Base-by-base conservation (phyloP, 1,284 basidiomycete species). In the Mixia osmundae region DNA sequence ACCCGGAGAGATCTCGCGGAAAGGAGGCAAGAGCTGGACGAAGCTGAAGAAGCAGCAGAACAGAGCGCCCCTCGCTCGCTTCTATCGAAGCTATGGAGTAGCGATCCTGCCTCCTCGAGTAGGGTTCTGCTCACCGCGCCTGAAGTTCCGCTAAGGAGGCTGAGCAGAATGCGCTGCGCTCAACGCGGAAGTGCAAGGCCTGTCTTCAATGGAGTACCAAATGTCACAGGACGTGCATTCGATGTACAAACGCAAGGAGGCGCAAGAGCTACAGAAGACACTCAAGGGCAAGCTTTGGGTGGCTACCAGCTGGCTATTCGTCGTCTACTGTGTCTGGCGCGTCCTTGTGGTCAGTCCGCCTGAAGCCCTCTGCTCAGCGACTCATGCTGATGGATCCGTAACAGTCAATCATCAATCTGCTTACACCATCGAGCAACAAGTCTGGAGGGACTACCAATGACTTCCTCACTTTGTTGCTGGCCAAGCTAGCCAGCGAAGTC, bases 261-360 rank as follows among this genome's bases (percentile, higher is more conserved):
- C 54, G 39, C 33, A 48, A 11, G 49, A 55, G 33, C 47, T 55
- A 36, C 46, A 49, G 3, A 34, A 47, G n/a, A 57, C 55, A 4
- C 36, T 50, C 19, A 41, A 45, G 5, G 58, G 58, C 10, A 46
- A 52, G 14, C 9, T 54, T 3, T 45, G 53, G 43, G 47, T 57
- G 15, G 37, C 50, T 3, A 31, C 51, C 6, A 54, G 53, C 2
- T 56, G 56, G 50, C 34, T 50, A 0, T 54, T 59, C 40, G 54
- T 54, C 20, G 42, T 52, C 4, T 60, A 60, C 44, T 60, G 58
- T 32, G 49, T 54, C 1, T 54, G 47, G 42, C 38, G 51, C 22
- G 45, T 53, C 2, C 49, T 47, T 21, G 41, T 48, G 14, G 51
- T 50, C 29, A 30, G 51, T 31, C 28, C 7, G 14, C 28, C 10